Evolutionary conservation across 352 stramenopile species (phyloP).

Genomic region (Globisporangium spinosum): DNA sequence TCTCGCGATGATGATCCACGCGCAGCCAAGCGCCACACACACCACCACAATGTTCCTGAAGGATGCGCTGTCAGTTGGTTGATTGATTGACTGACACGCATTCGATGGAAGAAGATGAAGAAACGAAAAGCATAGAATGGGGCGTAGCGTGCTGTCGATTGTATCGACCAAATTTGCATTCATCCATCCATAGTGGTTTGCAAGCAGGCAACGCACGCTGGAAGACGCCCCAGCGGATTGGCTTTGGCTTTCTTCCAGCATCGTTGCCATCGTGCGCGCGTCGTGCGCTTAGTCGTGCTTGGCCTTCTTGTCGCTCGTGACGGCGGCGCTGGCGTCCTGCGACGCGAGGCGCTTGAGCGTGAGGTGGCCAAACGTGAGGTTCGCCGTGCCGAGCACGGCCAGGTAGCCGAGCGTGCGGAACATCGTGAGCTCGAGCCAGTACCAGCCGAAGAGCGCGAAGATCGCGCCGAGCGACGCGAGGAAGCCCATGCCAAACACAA

Average conservation of each 20-base stretch:
- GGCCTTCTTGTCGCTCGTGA: slow-evolving; percentile 33
- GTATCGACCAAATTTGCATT: background rate
- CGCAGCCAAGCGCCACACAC: too few relatives aligned
- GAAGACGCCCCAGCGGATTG: too few relatives aligned
- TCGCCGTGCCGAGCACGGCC: slow-evolving; percentile 48
- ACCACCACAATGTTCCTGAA: background rate
- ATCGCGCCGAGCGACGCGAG: slow-evolving; percentile 67
- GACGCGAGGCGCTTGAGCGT: slow-evolving; percentile 71
- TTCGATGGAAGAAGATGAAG: too few relatives aligned
- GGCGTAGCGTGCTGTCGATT: background rate
- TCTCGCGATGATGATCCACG: too few relatives aligned
- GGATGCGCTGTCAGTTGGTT: background rate
- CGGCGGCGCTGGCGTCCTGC: slow-evolving; percentile 18
- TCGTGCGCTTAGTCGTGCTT: slow-evolving; percentile 48
- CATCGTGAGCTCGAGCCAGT: slow-evolving; percentile 90
- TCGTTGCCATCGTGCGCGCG: background rate
- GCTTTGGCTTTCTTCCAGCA: background rate
- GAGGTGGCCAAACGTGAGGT: slow-evolving; percentile 65
- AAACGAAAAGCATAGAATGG: background rate
- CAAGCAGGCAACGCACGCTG: background rate
- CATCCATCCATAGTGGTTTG: background rate
- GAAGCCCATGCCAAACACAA: slow-evolving; percentile 73
- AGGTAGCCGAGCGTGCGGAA: slow-evolving; percentile 79
- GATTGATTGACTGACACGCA: background rate
- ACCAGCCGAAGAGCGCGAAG: slow-evolving; percentile 75